phyloP scores from a whole-genome alignment of 2,329 filamentous ascomycete species.

The Botrytis byssoidea region DNA sequence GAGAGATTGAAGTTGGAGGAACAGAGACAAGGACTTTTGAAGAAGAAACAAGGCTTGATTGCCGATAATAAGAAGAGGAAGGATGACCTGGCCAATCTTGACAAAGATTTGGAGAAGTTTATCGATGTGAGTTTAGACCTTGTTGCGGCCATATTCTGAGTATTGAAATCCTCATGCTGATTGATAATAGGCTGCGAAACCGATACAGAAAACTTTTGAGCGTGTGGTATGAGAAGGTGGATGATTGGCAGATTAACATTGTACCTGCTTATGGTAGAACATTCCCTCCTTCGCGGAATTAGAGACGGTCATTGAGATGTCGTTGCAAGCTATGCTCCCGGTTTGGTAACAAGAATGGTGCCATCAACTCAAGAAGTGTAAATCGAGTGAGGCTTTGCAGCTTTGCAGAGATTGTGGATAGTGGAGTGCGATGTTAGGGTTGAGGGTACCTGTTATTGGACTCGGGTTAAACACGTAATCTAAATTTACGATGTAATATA shows the following conservation, averaged over 20 bases:
- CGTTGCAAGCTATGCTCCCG: not conserved
- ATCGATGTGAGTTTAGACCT: conserved; percentile 64
- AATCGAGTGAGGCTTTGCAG: not conserved
- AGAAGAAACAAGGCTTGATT: conserved; percentile 67
- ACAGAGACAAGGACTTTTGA: conserved; percentile 73
- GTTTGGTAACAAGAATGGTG: not conserved
- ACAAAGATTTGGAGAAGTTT: conserved; percentile 90
- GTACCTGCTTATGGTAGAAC: not conserved
- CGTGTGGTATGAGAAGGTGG: conserved; percentile 52
- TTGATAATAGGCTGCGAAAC: conserved; percentile 69
- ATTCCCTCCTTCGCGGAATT: not conserved
- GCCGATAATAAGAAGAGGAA: conserved; percentile 88
- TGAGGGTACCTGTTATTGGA: not conserved
- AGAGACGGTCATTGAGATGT: not conserved
- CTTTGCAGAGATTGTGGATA: not conserved
- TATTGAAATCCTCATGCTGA: conserved; percentile 13
- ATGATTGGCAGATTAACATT: not conserved
- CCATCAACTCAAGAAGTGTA: not conserved
- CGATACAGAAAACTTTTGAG: conserved; percentile 82
- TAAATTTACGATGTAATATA: not conserved
- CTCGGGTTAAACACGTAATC: not conserved
- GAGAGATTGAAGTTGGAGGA: conserved; percentile 85
- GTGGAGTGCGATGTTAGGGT: not conserved
- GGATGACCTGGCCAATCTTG: conserved; percentile 86
- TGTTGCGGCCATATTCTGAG: not conserved